Base-by-base conservation (phyloP, 2,329 filamentous ascomycete genomes). In the Ploettnerulaceae sp. region DNA sequence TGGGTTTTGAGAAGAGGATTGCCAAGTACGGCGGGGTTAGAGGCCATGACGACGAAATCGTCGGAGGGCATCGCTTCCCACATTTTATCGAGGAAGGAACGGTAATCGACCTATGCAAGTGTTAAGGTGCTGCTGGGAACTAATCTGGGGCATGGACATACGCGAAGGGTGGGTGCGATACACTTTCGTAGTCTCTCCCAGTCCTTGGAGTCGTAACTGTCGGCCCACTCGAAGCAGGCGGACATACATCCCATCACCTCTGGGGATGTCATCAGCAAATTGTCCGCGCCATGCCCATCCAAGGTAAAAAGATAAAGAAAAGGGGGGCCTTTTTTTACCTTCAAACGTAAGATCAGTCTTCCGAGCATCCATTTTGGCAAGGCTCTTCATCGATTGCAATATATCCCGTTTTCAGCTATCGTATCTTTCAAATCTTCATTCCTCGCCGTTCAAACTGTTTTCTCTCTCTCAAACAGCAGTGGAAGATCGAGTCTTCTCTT, bases 181-280 rank as follows among this genome's bases (percentile, higher is more conserved):
- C 75, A 77, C 53, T 73, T 76, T 55, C 69, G 61, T 21, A 83
- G 71, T 41, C 77, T 73, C 11, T 71, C 68, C 78, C 79, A 83
- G 67, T 83, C 76, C 66, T 83, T 82, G 65, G 72, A 72, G 63
- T 82, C 79, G 65, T 81, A 81, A 68, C 73, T 77, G 62, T 80
- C 77, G 46, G 77, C 77, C 79, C 79, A 82, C 60, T 81, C 76
- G 63, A 75, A 80, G 58, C 45, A 48, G 8, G 49, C 45, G 7
- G 39, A 20, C 45, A 48, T 48, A 70, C 68, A 51, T 7, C 38
- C 48, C 44, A 43, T 39, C 4, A 47, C 39, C 26, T 51, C 48
- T 51, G 20, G 32, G n/a, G 2, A 1, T 14, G n/a, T 39, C 28
- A 32, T 11, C 12, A 32, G 7, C 4, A 2, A 5, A 15, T 8